Evolutionary conservation across 129 eudicot genomes (phyloP).

Genomic region (Escallonia rubra): DNA sequence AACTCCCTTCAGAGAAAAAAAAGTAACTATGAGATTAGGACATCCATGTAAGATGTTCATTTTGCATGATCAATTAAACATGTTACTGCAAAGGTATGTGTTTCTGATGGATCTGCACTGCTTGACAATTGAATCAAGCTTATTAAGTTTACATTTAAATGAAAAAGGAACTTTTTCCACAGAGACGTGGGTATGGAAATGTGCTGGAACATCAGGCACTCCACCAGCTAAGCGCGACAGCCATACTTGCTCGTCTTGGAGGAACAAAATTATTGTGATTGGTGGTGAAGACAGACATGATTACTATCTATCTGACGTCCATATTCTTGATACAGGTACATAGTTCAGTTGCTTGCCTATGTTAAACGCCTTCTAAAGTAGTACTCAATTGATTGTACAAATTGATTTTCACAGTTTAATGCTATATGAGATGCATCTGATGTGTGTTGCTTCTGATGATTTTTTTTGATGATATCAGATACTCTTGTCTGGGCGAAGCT

Average conservation of each 20-base stretch:
- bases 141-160: too few relatives aligned
- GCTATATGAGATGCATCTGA: neutral
- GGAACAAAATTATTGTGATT: slow-evolving; percentile 80
- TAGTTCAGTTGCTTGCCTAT: neutral
- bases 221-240: slow-evolving; percentile 93
- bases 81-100: too few relatives aligned
- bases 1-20: too few relatives aligned
- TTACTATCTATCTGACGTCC: slow-evolving; percentile 86
- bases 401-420: neutral
- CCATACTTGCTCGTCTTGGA: slow-evolving; percentile 97
- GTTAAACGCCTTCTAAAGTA: neutral
- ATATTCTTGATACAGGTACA: slow-evolving; percentile 90
- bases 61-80: neutral
- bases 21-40: neutral
- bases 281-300: slow-evolving; percentile 89
- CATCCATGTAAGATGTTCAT: neutral
- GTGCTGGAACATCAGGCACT: slow-evolving; percentile 67
- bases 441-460: neutral
- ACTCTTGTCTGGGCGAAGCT: slow-evolving; percentile 83
- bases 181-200: slow-evolving; percentile 92
- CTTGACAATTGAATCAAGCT: too few relatives aligned
- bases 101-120: too few relatives aligned
- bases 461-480: slow-evolving; percentile 35
- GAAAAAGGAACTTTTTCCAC: slow-evolving; percentile 4
- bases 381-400: neutral